Conservation (phyloP, 2,329 filamentous ascomycete species). For the Hypoxylon sp. region DNA sequence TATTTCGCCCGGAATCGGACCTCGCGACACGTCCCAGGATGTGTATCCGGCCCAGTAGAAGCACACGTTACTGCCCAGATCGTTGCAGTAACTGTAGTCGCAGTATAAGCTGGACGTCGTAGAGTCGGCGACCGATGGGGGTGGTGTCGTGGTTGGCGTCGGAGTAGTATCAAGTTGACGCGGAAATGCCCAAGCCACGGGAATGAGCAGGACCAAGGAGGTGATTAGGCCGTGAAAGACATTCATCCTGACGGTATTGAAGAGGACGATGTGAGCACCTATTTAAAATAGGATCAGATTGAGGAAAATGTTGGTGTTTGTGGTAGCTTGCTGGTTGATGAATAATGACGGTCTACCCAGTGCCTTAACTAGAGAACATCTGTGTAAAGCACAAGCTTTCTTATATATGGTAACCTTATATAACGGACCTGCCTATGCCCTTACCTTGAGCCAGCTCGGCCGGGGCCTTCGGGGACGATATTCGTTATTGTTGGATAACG, state of each 20-base stretch:
- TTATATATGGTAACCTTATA: constrained; percentile 24
- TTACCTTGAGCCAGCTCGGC: constrained; percentile 1
- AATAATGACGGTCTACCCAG: neutral
- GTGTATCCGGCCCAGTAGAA: constrained; percentile 54
- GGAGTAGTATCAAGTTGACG: constrained; percentile 1
- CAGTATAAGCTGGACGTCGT: constrained; percentile 36
- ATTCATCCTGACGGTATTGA: constrained; percentile 7
- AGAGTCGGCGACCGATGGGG: constrained; percentile 7
- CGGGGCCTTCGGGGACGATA: neutral
- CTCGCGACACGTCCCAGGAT: constrained; percentile 48
- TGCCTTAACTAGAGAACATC: neutral
- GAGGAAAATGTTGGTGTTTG: neutral
- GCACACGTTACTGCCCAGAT: constrained; percentile 46
- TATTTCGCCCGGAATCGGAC: constrained; percentile 50
- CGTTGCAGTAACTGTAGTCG: constrained; percentile 49
- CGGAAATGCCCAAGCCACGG: constrained; percentile 16
- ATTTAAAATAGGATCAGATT: neutral
- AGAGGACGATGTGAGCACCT: neutral
- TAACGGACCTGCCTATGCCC: neutral
- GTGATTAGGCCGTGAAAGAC: neutral
- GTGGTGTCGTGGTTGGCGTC: constrained; percentile 7
- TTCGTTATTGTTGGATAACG: constrained; percentile 15
- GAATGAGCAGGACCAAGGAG: constrained; percentile 1
- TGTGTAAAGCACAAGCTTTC: neutral
- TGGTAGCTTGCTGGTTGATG: neutral